These are phyloP conservation scores for Neltuma alba DNA, from an alignment of 306 rosid genomes.

Conservation along the genomic window DNA sequence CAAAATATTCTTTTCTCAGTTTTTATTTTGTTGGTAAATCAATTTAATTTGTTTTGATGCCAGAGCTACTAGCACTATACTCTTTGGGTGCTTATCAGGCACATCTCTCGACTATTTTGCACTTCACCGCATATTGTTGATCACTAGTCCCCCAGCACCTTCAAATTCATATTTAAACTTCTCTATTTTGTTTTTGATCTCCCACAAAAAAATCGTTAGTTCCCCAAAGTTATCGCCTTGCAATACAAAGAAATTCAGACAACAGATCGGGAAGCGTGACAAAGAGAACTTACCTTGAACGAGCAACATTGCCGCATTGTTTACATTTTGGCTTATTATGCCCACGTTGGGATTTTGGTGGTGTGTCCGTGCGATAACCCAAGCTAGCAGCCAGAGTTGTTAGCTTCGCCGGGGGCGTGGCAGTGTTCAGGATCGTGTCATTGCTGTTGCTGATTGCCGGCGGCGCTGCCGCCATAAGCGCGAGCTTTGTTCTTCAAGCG, in stretches of 20 bases:
- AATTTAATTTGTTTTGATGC: not conserved
- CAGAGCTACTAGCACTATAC: not conserved
- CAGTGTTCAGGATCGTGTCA: not conserved
- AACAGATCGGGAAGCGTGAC: not conserved
- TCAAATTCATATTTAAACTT: not conserved
- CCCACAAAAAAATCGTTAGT: not conserved
- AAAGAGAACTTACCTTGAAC: slow-evolving; percentile 57
- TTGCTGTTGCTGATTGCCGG: not conserved
- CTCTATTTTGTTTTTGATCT: not conserved
- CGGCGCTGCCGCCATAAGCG: slow-evolving; percentile 3
- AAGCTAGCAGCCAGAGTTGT: slow-evolving; percentile 26
- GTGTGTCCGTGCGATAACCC: slow-evolving; percentile 25
- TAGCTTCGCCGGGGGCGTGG: slow-evolving; percentile 18
- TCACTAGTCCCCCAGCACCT: not conserved
- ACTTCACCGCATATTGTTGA: not conserved
- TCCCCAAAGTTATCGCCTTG: not conserved
- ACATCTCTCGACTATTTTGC: not conserved
- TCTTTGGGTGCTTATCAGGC: not conserved
- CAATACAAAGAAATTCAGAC: slow-evolving; percentile 5
- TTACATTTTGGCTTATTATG: slow-evolving; percentile 56
- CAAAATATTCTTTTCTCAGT: too few species aligned
- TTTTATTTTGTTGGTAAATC: too few species aligned
- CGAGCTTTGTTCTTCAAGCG: not conserved
- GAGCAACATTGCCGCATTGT: slow-evolving; percentile 87
- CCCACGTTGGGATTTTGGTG: slow-evolving; percentile 52